phyloP scores from a whole-genome alignment of 768 basidiomycete species.

The Mycena rebaudengoi region DNA sequence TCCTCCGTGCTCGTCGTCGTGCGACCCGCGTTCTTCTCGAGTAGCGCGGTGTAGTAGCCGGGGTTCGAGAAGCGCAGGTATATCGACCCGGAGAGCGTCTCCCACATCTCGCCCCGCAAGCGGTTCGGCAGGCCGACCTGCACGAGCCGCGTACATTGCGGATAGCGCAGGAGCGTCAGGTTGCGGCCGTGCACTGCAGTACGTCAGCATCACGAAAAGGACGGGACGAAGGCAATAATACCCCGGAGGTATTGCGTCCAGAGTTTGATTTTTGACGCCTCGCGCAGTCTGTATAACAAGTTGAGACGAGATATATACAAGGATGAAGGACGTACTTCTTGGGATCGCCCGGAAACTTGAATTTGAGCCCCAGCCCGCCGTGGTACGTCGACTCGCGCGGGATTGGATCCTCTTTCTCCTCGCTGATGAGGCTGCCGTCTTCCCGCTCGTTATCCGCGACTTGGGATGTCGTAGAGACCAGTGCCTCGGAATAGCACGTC shows the following conservation, averaged over 20 bases:
- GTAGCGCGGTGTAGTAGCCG: slow-evolving; percentile 78
- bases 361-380: slow-evolving; percentile 81
- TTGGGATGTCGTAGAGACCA: slow-evolving; percentile 65
- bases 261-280: slow-evolving; percentile 94
- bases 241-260: slow-evolving; percentile 90
- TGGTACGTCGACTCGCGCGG: slow-evolving; percentile 67
- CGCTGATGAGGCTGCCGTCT: slow-evolving; percentile 68
- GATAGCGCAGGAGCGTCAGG: slow-evolving; percentile 94
- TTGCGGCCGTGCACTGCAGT: slow-evolving; percentile 87
- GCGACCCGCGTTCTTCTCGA: slow-evolving; percentile 80
- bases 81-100: slow-evolving; percentile 92
- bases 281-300: slow-evolving; percentile 66
- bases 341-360: slow-evolving; percentile 92
- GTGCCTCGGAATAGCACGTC: slow-evolving; percentile 94
- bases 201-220: slow-evolving; percentile 19
- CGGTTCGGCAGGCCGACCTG: slow-evolving; percentile 97
- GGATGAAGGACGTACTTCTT: slow-evolving; percentile 69
- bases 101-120: slow-evolving; percentile 97
- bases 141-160: slow-evolving; percentile 95
- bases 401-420: slow-evolving; percentile 57
- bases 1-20: slow-evolving; percentile 94
- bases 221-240: slow-evolving; percentile 37
- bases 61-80: slow-evolving; percentile 90
- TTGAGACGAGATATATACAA: slow-evolving; percentile 10
- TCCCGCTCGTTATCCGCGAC: slow-evolving; percentile 74